These are phyloP conservation scores for Fusarium circinatum DNA, from an alignment of 2,329 filamentous ascomycete genomes.

Conservation along the genomic window DNA sequence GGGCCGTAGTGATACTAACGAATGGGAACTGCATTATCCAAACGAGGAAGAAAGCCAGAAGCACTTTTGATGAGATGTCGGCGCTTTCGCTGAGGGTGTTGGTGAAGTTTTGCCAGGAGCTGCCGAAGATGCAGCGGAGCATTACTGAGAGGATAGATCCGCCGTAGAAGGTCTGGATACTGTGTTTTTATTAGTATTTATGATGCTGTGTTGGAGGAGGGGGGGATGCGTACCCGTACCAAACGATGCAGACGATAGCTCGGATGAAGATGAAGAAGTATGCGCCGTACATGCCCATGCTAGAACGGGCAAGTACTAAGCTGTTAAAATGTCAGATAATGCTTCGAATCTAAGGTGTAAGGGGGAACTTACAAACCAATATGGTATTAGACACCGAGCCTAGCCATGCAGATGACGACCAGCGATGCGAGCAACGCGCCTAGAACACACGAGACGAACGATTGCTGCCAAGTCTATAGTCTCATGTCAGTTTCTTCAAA, in stretches of 20 bases:
- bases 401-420: neutral
- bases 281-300: neutral
- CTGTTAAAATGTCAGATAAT: too few relatives aligned
- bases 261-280: neutral
- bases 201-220: too few relatives aligned
- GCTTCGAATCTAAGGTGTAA: too few relatives aligned
- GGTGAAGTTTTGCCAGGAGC: neutral
- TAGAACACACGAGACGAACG: accelerated
- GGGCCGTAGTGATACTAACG: accelerated
- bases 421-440: neutral
- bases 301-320: neutral
- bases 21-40: neutral
- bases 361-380: neutral
- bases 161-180: neutral
- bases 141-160: neutral
- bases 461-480: neutral
- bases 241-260: neutral
- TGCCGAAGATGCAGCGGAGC: neutral
- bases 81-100: neutral
- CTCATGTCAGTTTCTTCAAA: too few relatives aligned
- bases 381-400: neutral
- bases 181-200: neutral
- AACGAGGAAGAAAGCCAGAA: neutral
- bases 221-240: neutral
- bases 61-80: neutral